Evolutionary conservation across 192 early-diverging fungal species (phyloP), one percentile per base, ranked within the genome.

Genomic region (Dispira simplex): DNA sequence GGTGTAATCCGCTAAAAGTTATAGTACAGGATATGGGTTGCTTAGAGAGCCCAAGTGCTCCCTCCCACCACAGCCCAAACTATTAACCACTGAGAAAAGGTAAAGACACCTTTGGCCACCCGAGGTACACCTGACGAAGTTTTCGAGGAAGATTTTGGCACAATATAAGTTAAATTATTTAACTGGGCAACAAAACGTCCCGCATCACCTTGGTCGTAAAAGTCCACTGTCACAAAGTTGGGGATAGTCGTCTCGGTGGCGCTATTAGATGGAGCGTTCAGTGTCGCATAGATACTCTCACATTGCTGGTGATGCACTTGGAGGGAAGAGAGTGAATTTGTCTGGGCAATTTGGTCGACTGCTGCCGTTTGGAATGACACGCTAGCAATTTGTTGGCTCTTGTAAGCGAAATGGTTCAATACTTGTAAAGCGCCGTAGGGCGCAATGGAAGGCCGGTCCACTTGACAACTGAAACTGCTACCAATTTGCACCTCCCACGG

Each of bases 381-480:
- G n/a, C 66, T 56, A 16, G 64, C 65, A 8, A 79, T 11, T 14
- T 57, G 65, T 32, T 82, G 43, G 11, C 65, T 70, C 25, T 74
- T 72, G 23, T 79, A 85, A 27, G 85, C 70, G 66, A 88, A 90
- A 68, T 88, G 88, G 72, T 90, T 90, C 74, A 90, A 68, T 0
- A 88, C 78, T 69, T 81, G 79, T 72, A 90, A 77, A 66, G 81
- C 69, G 13, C 66, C 68, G 64, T 62, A 46, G 23, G 46, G 71
- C 10, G n/a, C 63, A 74, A 44, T 65, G 25, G 44, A 46, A 8
- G 82, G 82, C 14, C 82, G 77, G 46, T 82, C 82, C 48, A 84
- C 64, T 1, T 70, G 71, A 70, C 86, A 90, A 43, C 64, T 71
- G 48, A 81, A 90, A 0, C 45, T 25, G 20, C 62, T 67, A n/a